phyloP scores from a whole-genome alignment of 2,329 filamentous ascomycete species.

The Talaromyces funiculosus region DNA sequence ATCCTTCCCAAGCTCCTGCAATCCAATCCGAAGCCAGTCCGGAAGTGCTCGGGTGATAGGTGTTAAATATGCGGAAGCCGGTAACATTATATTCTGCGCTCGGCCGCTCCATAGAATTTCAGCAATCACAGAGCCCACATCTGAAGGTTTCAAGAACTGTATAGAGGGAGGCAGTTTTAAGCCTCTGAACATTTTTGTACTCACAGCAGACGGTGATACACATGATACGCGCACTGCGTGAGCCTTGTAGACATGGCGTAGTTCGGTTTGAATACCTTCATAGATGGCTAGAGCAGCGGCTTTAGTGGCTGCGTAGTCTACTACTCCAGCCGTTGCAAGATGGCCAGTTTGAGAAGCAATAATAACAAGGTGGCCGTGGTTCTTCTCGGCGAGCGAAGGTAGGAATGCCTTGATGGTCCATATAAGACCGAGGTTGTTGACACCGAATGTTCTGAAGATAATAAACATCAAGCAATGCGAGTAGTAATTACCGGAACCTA shows the following conservation, averaged over 20 bases:
- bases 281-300: conserved; percentile 62
- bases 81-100: conserved; percentile 8
- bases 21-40: conserved; percentile 4
- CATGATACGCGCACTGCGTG: conserved; percentile 48
- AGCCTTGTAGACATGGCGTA: conserved; percentile 56
- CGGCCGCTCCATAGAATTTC: conserved; percentile 1
- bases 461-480: not conserved
- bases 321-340: conserved; percentile 56
- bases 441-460: conserved; percentile 54
- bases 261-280: conserved; percentile 57
- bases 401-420: conserved; percentile 63
- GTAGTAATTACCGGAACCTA: not conserved
- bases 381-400: conserved; percentile 55
- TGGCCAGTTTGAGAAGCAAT: conserved; percentile 61
- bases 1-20: conserved; percentile 9
- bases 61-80: not conserved
- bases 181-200: conserved; percentile 6
- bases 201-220: conserved; percentile 1
- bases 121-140: not conserved
- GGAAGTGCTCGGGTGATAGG: conserved; percentile 2
- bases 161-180: conserved; percentile 3
- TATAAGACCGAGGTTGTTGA: conserved; percentile 65
- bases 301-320: conserved; percentile 64
- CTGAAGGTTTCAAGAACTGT: not conserved
- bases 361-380: conserved; percentile 70